A percentile compares a stretch with the other conserved stretches of the same genome.
phyloP scores from a whole-genome alignment of 2,329 filamentous ascomycete species.

The Calonectria fujianensis region DNA sequence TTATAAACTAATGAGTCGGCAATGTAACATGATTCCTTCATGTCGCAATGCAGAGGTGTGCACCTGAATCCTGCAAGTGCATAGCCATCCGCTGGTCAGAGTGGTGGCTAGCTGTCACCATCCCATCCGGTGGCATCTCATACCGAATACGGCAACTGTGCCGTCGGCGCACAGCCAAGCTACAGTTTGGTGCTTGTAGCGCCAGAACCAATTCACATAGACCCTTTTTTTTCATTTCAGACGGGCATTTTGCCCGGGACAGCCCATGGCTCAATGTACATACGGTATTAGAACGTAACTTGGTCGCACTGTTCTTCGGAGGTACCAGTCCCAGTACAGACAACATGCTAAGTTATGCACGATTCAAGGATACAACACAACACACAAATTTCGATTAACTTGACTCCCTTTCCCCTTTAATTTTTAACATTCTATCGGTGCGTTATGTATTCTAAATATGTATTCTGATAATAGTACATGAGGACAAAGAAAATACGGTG shows the following conservation, averaged over 20 bases:
- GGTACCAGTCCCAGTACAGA: background rate
- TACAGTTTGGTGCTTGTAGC: background rate
- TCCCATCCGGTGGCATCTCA: conserved; percentile 8
- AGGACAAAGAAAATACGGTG: background rate
- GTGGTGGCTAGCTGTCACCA: background rate
- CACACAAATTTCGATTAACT: no score
- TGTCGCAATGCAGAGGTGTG: background rate
- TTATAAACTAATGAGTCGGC: background rate
- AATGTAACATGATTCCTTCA: conserved; percentile 5
- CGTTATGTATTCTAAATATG: background rate
- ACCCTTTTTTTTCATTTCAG: background rate
- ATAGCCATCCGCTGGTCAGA: background rate
- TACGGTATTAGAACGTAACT: background rate
- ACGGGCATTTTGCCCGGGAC: background rate
- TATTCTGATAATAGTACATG: background rate
- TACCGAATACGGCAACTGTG: conserved; percentile 3
- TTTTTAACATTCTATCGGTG: background rate
- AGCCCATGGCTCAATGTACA: no score
- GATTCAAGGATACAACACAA: background rate
- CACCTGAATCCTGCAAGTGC: conserved; percentile 3
- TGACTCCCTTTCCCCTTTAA: background rate
- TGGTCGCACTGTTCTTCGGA: background rate
- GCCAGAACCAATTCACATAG: background rate
- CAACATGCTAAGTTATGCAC: background rate
- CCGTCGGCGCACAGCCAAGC: conserved; percentile 12